Evolutionary conservation across 2,329 filamentous ascomycete species (phyloP), one percentile per base, ranked within the genome.

Genomic region (Monosporascus cannonballus): DNA sequence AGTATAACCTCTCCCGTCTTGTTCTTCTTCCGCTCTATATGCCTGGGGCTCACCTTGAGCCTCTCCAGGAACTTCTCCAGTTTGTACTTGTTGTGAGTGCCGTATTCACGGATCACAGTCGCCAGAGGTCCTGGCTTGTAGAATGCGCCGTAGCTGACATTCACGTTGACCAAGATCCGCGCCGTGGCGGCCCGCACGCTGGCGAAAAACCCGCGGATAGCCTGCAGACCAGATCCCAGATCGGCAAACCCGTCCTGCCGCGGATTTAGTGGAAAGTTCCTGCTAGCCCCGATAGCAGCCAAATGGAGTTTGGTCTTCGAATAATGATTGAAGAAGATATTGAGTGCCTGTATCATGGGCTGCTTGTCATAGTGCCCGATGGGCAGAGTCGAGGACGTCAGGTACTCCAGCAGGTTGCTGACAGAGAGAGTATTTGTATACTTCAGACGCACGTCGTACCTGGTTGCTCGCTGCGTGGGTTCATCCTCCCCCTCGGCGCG

Each of bases 1-100:
- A 56, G 55, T n/a, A 75, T 67, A 1, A 62, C 56, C 49, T 68
- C 62, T 6, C 65, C 64, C 4, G 18, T 17, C 25, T 49, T 69
- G 54, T 67, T 67, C 36, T 63, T 68, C 39, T 53, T 68, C 14
- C 65, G 64, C 3, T 57, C 59, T 1, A 75, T 61, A 49, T 76
- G 74, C 2, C 67, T 72, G 0, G 69, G 72, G 41, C 64, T 64
- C 6, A 77, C 58, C 4, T 65, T 67, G 2, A 76, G 51, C 4
- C 64, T 54, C 22, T 68, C 67, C 5, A 77, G 52, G 50, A 77
- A 75, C n/a, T 53, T 58, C 6, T 68, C 64, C 11, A 73, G 55
- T 14, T 42, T 52, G 36, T 48, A 20, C 30, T 58, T 45, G 24
- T 53, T 25, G 3, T 7, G 14, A 25, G 6, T 51, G 4, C 53